phyloP scores from a whole-genome alignment of 257 asterid species.

The Mitragyna speciosa region DNA sequence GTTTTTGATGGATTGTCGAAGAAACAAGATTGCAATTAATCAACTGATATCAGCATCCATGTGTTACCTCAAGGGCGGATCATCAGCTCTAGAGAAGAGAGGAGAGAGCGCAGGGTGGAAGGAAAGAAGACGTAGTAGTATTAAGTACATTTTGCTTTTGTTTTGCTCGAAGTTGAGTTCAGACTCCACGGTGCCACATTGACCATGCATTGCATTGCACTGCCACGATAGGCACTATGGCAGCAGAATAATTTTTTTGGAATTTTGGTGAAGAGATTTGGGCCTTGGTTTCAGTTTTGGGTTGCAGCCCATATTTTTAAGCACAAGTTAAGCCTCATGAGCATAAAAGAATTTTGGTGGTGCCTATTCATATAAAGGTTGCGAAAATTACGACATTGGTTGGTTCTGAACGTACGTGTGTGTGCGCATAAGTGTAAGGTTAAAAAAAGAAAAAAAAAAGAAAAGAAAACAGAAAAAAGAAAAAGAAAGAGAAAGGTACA shows the following conservation, averaged over 20 bases:
- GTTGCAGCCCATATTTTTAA: background rate
- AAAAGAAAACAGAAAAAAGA: too few species aligned
- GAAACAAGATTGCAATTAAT: too few species aligned
- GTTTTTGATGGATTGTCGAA: too few species aligned
- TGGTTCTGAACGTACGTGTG: too few species aligned
- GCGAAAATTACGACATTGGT: too few species aligned
- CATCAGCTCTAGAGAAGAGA: background rate
- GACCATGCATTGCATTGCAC: slow-evolving; percentile 1
- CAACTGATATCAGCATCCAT: background rate
- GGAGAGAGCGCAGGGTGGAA: background rate
- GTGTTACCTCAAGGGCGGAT: background rate
- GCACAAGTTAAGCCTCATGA: too few species aligned
- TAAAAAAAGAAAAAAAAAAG: too few species aligned
- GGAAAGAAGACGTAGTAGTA: background rate
- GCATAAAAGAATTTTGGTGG: too few species aligned
- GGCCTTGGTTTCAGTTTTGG: background rate
- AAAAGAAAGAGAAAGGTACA: too few species aligned
- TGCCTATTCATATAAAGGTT: too few species aligned
- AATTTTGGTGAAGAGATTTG: background rate
- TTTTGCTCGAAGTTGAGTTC: background rate
- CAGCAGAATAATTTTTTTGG: too few species aligned
- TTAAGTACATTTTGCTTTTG: background rate
- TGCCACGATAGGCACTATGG: background rate
- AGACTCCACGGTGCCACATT: background rate
- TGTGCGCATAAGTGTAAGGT: too few species aligned